A percentile compares a stretch with the other conserved stretches of the same genome.
These are phyloP conservation scores for Monotropa hypopitys DNA, from an alignment of 179 eudicot species.

Conservation along the genomic window DNA sequence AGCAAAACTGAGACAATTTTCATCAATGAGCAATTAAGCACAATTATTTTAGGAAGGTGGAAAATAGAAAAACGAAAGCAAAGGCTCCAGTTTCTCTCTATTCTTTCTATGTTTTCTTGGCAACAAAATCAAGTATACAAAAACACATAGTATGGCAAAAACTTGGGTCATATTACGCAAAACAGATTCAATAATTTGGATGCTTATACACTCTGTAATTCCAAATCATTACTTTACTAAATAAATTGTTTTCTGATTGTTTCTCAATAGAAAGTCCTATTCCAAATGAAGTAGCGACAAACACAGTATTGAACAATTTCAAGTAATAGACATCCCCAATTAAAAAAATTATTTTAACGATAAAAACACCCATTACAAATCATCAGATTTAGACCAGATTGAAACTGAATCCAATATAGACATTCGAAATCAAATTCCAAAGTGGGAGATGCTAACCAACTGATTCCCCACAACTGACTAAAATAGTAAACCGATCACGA, in stretches of 20 bases:
- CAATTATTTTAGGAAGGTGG: neutral
- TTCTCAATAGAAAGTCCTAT: too few species aligned
- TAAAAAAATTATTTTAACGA: neutral
- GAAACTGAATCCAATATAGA: neutral
- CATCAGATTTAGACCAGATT: neutral
- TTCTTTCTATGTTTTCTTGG: constrained; percentile 2
- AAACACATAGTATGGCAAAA: neutral
- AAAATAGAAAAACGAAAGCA: neutral
- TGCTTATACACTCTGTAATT: too few species aligned
- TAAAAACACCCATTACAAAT: neutral
- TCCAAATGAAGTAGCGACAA: neutral
- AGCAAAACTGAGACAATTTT: neutral
- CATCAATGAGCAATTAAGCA: neutral
- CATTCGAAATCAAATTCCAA: neutral
- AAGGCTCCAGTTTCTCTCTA: neutral
- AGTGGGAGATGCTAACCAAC: neutral
- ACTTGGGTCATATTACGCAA: neutral
- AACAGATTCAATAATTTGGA: neutral
- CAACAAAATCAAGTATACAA: neutral
- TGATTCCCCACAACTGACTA: neutral
- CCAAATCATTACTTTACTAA: too few species aligned
- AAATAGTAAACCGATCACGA: neutral
- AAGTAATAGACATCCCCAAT: neutral
- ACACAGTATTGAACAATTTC: neutral
- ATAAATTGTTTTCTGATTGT: too few species aligned